Conservation (phyloP, 2,329 filamentous ascomycete genomes). For the Botrytis aclada region DNA sequence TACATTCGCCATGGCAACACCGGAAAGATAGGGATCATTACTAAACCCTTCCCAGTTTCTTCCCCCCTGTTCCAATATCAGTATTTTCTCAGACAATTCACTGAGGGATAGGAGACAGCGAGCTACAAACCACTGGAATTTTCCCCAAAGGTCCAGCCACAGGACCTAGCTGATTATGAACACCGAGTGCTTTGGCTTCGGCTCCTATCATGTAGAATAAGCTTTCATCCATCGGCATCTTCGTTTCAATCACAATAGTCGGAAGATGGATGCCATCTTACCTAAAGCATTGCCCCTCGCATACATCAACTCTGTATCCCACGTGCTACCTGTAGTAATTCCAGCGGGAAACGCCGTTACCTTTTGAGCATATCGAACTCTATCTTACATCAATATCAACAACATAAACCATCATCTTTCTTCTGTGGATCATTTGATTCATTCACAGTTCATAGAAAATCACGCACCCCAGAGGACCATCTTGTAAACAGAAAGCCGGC, state of each 20-base stretch:
- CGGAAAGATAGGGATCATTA: constrained; percentile 71
- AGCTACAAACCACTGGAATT: constrained; percentile 46
- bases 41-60: constrained; percentile 85
- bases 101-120: neutral
- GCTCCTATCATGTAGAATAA: constrained; percentile 46
- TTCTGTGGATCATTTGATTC: neutral
- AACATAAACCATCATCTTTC: neutral
- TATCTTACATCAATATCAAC: constrained; percentile 16
- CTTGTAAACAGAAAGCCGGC: constrained; percentile 73
- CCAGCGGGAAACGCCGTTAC: constrained; percentile 77
- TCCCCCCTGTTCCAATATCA: constrained; percentile 55
- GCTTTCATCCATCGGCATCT: neutral
- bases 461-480: constrained; percentile 66
- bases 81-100: neutral
- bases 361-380: constrained; percentile 64
- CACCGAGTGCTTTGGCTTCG: constrained; percentile 67
- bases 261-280: constrained; percentile 20
- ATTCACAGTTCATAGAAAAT: neutral
- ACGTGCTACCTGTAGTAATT: constrained; percentile 74
- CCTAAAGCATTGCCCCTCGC: constrained; percentile 68
- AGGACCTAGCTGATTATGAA: constrained; percentile 74
- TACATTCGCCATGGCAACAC: constrained; percentile 55
- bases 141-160: constrained; percentile 73
- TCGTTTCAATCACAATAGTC: neutral
- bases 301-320: constrained; percentile 73